Percentiles rank a stretch among this genome's conserved stretches.
phyloP scores from a whole-genome alignment of 2,329 filamentous ascomycete genomes.

The Fusarium vanettenii region DNA sequence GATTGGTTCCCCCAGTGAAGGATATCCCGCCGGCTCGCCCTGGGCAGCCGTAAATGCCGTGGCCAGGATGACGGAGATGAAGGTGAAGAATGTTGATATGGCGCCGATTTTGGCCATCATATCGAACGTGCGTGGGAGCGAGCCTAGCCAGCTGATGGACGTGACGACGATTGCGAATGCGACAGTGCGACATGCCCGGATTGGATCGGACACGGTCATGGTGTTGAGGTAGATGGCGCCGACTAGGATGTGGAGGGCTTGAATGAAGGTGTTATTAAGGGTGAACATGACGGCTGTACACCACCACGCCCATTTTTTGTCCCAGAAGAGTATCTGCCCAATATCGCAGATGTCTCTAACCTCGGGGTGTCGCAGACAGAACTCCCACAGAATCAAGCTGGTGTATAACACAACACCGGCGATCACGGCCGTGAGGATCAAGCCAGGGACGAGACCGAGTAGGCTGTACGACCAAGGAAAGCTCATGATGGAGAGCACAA shows the following conservation, averaged over 20 bases:
- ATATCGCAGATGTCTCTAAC: slow-evolving; percentile 93
- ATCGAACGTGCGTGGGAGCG: slow-evolving; percentile 86
- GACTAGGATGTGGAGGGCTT: slow-evolving; percentile 82
- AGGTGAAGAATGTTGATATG: slow-evolving; percentile 85
- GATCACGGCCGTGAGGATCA: slow-evolving; percentile 84
- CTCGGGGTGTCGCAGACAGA: slow-evolving; percentile 89
- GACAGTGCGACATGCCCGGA: slow-evolving; percentile 77
- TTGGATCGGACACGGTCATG: slow-evolving; percentile 75
- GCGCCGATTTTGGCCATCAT: slow-evolving; percentile 83
- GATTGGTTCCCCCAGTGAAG: slow-evolving; percentile 68
- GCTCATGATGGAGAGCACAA: slow-evolving; percentile 90
- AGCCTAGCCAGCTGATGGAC: slow-evolving; percentile 79
- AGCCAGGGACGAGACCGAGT: slow-evolving; percentile 83
- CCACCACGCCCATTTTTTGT: slow-evolving; percentile 77
- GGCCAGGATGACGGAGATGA: slow-evolving; percentile 87
- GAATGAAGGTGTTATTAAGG: slow-evolving; percentile 92
- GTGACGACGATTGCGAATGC: slow-evolving; percentile 80
- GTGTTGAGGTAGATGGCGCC: slow-evolving; percentile 91
- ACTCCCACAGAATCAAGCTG: slow-evolving; percentile 72
- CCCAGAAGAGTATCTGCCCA: slow-evolving; percentile 91
- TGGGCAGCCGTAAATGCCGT: slow-evolving; percentile 84
- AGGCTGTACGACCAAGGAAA: slow-evolving; percentile 93
- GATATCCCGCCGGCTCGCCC: slow-evolving; percentile 75
- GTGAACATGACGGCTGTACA: slow-evolving; percentile 86
- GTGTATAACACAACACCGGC: slow-evolving; percentile 86